Percentiles rank a stretch among this genome's conserved stretches.
These are phyloP conservation scores for Kuraishia capsulata DNA, from an alignment of 805 yeast species.

Conservation along the genomic window DNA sequence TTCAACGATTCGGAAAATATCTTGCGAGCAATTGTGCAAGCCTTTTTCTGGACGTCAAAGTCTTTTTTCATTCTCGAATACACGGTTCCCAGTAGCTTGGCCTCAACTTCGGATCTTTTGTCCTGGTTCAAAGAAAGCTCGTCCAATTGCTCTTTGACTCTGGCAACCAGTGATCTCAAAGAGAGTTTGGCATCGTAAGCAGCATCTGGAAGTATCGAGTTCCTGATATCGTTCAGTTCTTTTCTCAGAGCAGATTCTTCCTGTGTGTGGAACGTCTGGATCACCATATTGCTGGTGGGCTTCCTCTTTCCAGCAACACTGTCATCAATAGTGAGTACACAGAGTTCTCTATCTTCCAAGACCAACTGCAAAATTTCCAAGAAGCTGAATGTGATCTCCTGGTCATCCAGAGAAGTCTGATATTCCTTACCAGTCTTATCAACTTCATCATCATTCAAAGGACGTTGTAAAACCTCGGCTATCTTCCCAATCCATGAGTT, in stretches of 20 bases:
- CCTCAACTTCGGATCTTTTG: background rate
- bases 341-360: conserved; percentile 32
- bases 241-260: conserved; percentile 20
- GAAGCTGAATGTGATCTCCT: conserved; percentile 57
- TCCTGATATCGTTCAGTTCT: conserved; percentile 20
- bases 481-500: conserved; percentile 43
- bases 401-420: conserved; percentile 61
- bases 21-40: conserved; percentile 29
- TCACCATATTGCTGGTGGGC: background rate
- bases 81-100: conserved; percentile 7
- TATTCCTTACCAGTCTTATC: conserved; percentile 65
- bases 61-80: conserved; percentile 16
- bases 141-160: conserved; percentile 19
- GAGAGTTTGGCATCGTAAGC: conserved; percentile 23
- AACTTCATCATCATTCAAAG: conserved; percentile 24
- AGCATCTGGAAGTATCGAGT: conserved; percentile 19
- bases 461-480: conserved; percentile 31
- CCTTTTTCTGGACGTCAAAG: conserved; percentile 33
- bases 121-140: conserved; percentile 15
- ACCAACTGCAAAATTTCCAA: conserved; percentile 44
- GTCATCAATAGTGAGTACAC: conserved; percentile 21
- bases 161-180: conserved; percentile 23
- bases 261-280: background rate
- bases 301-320: conserved; percentile 1
- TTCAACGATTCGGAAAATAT: conserved; percentile 46